Evolutionary conservation across 106 monocot genomes (phyloP), one percentile per base, ranked within the genome.

Genomic region (Ottelia alismoides): DNA sequence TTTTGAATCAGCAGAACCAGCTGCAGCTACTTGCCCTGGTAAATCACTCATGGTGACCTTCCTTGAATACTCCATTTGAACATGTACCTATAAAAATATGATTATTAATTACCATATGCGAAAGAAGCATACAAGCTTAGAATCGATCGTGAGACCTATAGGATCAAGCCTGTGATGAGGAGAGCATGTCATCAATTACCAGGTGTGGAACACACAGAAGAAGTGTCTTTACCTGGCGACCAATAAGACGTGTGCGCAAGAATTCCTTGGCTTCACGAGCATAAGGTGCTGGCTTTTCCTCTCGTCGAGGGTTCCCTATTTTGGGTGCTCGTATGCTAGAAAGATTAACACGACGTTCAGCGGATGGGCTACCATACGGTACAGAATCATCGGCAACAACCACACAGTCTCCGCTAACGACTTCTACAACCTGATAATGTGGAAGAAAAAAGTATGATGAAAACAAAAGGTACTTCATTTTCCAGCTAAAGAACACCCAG

Each of bases 261-360:
- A 90, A 86, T 46, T 99, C 98, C 70, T 67, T 82, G 43, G 98
- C 90, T 63, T 99, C 98, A 57, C 82, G 85, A 44, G 82, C 98
- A 76, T 82, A 90, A 12, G 70, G 58, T 49, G 72, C 82, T 35
- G 90, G 86, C 54, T 86, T 89, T 65, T 74, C 90, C 75, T 85
- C 85, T 60, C 79, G 54, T 14, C 85, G 84, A 79, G 93, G 88
- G 65, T 94, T 94, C 11, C 98, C 85, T 28, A 99, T 72, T 53
- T 77, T 99, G 27, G 90, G 90, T 18, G 76, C 72, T 62, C 85
- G 79, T 26, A 99, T 90, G 49, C 98, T 99, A 28, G 98, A 99
- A 26, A 99, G 90, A 58, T 99, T 99, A 45, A 99, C 86, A 46
- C 98, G 67, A 30, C 85, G 63, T 65, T 99, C 98, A 47, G 98